A percentile compares a stretch with the other conserved stretches of the same genome.
Evolutionary conservation across 768 basidiomycete genomes (phyloP).

Genomic region (Amanita rimosa): DNA sequence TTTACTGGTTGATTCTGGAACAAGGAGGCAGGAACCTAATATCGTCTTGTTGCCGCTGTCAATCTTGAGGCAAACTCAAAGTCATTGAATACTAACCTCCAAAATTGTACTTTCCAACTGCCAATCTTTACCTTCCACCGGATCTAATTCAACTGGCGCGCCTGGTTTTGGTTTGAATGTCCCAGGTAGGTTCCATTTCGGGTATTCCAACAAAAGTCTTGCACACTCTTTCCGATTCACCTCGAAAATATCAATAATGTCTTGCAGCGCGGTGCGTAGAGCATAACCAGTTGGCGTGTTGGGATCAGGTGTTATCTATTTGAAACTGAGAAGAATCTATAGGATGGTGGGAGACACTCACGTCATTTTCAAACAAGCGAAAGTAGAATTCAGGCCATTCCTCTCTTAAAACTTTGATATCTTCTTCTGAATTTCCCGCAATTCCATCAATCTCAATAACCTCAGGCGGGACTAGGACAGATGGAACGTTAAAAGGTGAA

Average conservation of each 20-base stretch:
- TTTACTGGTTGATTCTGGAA: conserved; percentile 71
- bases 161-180: conserved; percentile 78
- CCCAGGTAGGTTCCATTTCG: conserved; percentile 71
- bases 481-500: conserved; percentile 56
- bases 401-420: conserved; percentile 65
- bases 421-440: conserved; percentile 57
- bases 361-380: conserved; percentile 53
- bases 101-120: conserved; percentile 83
- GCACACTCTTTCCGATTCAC: conserved; percentile 95
- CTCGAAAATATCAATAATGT: conserved; percentile 84
- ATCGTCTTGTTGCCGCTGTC: conserved; percentile 36
- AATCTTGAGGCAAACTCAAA: not conserved
- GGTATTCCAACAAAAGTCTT: conserved; percentile 72
- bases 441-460: conserved; percentile 71
- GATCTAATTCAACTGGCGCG: conserved; percentile 37
- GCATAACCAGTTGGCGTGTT: conserved; percentile 69
- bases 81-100: conserved; percentile 40
- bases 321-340: conserved; percentile 3
- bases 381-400: conserved; percentile 73
- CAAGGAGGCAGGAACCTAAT: conserved; percentile 59
- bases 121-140: conserved; percentile 60
- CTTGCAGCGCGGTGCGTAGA: conserved; percentile 61
- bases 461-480: conserved; percentile 81
- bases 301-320: conserved; percentile 67
- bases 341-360: conserved; percentile 12